A percentile compares a stretch with the other conserved stretches of the same genome.
Conservation (phyloP, 306 rosid genomes). For the Vachellia pachyceras region DNA sequence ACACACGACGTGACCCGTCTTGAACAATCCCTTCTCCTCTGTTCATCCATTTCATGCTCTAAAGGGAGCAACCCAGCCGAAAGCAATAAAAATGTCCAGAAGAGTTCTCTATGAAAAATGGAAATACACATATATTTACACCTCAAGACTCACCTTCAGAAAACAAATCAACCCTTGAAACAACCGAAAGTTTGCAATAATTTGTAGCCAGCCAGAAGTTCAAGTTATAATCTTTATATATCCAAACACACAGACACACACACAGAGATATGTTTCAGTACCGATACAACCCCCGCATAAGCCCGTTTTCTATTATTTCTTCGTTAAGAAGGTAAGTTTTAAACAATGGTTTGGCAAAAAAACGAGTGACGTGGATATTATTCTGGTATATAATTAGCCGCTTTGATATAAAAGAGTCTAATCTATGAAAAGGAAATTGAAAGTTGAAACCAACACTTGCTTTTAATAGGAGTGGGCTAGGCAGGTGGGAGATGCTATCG, state of each 20-base stretch:
- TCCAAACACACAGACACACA: too few species aligned
- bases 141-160: constrained; percentile 2
- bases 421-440: neutral
- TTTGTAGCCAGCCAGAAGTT: neutral
- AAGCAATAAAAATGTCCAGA: neutral
- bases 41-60: neutral
- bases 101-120: neutral
- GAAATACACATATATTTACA: neutral
- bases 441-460: neutral
- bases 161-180: neutral
- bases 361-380: neutral
- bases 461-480: constrained; percentile 14
- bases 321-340: neutral
- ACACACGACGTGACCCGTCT: neutral
- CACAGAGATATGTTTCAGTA: neutral
- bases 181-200: neutral
- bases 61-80: neutral
- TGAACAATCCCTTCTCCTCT: neutral
- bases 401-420: neutral
- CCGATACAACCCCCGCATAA: neutral
- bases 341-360: neutral
- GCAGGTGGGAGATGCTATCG: neutral
- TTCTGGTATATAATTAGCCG: neutral
- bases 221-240: neutral
- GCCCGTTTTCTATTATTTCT: neutral